Base-by-base conservation (phyloP, 2,329 filamentous ascomycete genomes). In the Calonectria hawksworthii region DNA sequence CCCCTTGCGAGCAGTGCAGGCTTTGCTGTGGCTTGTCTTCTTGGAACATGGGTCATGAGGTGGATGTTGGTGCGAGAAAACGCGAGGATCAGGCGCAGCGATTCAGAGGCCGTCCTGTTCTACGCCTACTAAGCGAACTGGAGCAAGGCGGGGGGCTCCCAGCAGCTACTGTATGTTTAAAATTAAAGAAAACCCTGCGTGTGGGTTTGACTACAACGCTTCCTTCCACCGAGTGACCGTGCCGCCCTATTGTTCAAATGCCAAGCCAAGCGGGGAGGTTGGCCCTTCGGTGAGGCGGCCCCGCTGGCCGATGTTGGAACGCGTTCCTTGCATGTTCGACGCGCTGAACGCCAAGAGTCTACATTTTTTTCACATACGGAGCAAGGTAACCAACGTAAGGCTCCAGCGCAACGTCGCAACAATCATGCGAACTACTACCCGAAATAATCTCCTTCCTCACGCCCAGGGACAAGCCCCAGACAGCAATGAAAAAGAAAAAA, bases 31-130 rank as follows among this genome's bases (percentile, higher is more conserved):
- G 56, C 36, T 13, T 63, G 56, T 23, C n/a, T 63, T 26, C 6
- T 76, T 1, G 80, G 81, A 2, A 79, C 80, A 0, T 83, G 82
- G 82, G 69, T 75, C 0, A 74, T 83, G 74, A 72, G 77, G 6
- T 74, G 79, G 68, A 83, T 82, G 82, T 65, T 83, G 10, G 66
- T 81, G 10, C 76, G 70, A 0, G 78, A 75, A 7, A 83, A 83
- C 72, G 80, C 80, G 47, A 81, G 77, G 68, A 77, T 83, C 5
- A 79, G 76, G 16, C 76, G 78, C 30, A 77, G 70, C 0, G 77
- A 80, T 23, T 80, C 79, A 0, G 79, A 81, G 51, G 78, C 77
- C 3, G 75, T 76, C 6, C 1, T 80, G 0, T 80, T 80, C 10
- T 80, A 79, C 26, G 79, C 79, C 26, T 80, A 81, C 1, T 81